A percentile compares a stretch with the other conserved stretches of the same genome.
phyloP scores from a whole-genome alignment of 2,329 filamentous ascomycete species.

The Didymella lethalis region DNA sequence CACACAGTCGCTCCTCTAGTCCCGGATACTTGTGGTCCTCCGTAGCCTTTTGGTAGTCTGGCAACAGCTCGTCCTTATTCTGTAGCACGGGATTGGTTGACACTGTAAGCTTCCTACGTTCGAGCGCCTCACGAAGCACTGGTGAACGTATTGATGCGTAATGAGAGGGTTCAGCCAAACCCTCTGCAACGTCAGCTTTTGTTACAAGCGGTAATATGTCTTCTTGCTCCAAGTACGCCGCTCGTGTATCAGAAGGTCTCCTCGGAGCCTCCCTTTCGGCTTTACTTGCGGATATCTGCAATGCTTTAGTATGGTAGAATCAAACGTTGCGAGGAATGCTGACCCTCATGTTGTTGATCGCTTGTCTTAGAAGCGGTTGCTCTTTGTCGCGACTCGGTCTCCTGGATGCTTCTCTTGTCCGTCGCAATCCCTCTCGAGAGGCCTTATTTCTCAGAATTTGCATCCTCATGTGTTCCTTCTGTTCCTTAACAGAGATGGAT shows the following conservation, averaged over 20 bases:
- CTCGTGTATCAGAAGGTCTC: neutral
- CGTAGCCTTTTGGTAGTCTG: neutral
- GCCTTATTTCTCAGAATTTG: slow-evolving; percentile 8
- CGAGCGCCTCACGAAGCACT: slow-evolving; percentile 2
- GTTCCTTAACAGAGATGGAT: neutral
- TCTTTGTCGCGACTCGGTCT: neutral
- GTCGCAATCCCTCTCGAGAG: neutral
- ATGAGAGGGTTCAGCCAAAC: neutral
- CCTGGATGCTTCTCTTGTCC: neutral
- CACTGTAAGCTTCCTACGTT: neutral
- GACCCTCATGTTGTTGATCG: neutral
- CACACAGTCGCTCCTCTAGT: neutral
- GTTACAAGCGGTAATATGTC: neutral
- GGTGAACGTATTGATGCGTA: neutral
- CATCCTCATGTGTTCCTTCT: slow-evolving; percentile 2
- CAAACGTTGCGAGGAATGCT: neutral
- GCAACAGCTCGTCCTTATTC: neutral
- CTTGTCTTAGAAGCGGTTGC: neutral
- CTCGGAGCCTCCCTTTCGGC: neutral
- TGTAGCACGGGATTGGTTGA: neutral
- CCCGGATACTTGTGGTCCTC: neutral
- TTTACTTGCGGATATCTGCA: neutral
- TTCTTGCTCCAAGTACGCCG: neutral
- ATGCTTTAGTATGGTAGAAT: neutral
- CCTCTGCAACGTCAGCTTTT: neutral